phyloP scores from a whole-genome alignment of 1,284 basidiomycete genomes.

The Ceratobasidium sp. region DNA sequence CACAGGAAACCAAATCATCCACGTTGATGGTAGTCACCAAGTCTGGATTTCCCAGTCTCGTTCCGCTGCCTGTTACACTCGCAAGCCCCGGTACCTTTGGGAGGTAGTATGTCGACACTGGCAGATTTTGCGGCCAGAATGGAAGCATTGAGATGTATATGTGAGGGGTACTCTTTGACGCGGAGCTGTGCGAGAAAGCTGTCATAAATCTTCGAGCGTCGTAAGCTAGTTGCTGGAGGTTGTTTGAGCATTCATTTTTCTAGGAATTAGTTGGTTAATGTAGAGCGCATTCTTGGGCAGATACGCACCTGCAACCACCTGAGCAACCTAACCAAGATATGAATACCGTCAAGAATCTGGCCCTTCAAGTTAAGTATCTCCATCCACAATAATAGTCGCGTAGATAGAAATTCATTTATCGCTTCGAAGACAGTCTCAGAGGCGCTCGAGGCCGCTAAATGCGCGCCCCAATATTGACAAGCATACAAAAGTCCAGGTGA shows the following conservation, averaged over 20 bases:
- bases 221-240: not conserved
- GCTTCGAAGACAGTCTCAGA: not conserved
- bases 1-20: constrained; percentile 2
- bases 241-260: not conserved
- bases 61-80: no score
- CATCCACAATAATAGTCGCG: constrained; percentile 10
- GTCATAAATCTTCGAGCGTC: not conserved
- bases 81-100: not conserved
- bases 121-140: constrained; percentile 14
- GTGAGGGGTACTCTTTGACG: not conserved
- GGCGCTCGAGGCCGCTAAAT: not conserved
- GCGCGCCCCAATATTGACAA: constrained; percentile 18
- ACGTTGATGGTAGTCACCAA: not conserved
- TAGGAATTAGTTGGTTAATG: not conserved
- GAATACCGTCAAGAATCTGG: not conserved
- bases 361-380: constrained; percentile 24
- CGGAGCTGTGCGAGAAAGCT: not conserved
- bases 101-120: not conserved
- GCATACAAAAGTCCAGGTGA: constrained; percentile 15
- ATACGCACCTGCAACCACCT: not conserved
- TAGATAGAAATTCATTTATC: not conserved
- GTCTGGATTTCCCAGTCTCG: no score
- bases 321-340: not conserved
- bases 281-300: not conserved
- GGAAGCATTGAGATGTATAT: constrained; percentile 38